phyloP scores from a whole-genome alignment of 2,329 filamentous ascomycete genomes.

The Xylariaceae sp. region DNA sequence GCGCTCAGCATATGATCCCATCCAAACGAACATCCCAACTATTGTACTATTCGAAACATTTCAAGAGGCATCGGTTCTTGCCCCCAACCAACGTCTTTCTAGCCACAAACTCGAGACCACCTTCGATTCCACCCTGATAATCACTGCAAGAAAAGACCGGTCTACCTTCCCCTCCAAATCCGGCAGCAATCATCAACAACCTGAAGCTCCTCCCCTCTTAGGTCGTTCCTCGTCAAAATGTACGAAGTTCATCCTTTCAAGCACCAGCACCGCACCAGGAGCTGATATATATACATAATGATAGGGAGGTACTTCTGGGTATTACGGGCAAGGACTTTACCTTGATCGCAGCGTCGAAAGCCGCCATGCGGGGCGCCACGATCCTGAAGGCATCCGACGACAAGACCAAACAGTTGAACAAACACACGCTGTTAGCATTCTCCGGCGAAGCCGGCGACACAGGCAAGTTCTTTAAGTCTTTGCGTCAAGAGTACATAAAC shows the following conservation, averaged over 20 bases:
- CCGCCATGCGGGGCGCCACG: constrained; percentile 93
- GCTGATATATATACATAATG: constrained; percentile 1
- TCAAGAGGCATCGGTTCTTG: constrained; percentile 2
- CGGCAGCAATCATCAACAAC: background rate
- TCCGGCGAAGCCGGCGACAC: constrained; percentile 96
- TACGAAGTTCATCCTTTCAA: constrained; percentile 3
- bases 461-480: constrained; percentile 45
- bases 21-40: constrained; percentile 5
- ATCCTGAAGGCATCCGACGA: constrained; percentile 93
- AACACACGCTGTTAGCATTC: constrained; percentile 91
- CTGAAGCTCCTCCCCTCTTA: constrained; percentile 5
- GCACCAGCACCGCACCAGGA: background rate
- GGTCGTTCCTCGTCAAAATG: constrained; percentile 16
- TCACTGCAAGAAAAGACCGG: background rate
- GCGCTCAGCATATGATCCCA: background rate
- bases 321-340: constrained; percentile 99
- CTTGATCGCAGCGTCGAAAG: constrained; percentile 95
- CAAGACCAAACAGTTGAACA: constrained; percentile 90
- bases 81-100: background rate
- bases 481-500: background rate
- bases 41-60: background rate
- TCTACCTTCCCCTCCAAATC: background rate
- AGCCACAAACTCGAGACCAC: background rate
- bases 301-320: constrained; percentile 93
- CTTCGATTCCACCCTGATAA: background rate